Evolutionary conservation across 164 flowering plant genomes (phyloP).

Genomic region (Chimonanthus salicifolius): DNA sequence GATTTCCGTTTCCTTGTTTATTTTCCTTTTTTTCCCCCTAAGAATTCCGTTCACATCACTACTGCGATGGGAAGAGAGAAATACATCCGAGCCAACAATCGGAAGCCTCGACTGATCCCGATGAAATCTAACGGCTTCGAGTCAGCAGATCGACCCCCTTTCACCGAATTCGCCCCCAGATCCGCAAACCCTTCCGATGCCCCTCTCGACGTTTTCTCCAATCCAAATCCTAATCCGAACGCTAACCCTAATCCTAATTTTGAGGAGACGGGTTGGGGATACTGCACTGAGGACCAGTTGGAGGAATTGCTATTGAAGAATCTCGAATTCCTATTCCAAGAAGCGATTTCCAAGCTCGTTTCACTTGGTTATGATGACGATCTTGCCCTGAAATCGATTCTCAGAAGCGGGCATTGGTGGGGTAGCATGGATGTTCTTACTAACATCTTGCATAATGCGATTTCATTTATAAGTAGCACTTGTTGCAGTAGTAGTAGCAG

Average conservation of each 20-base stretch:
- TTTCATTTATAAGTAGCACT: slow-evolving; percentile 53
- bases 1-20: no score
- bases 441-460: slow-evolving; percentile 64
- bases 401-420: slow-evolving; percentile 83
- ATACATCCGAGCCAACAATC: no score
- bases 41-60: no score
- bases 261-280: slow-evolving; percentile 74
- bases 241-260: slow-evolving; percentile 29
- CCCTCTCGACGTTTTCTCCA: no score
- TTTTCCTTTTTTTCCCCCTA: no score
- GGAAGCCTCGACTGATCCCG: no score
- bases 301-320: slow-evolving; percentile 63
- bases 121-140: no score
- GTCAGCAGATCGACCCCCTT: no score
- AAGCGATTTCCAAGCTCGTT: slow-evolving; percentile 61
- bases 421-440: slow-evolving; percentile 82
- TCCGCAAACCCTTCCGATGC: no score
- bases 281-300: slow-evolving; percentile 80
- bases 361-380: slow-evolving; percentile 71
- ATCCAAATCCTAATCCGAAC: background rate
- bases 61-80: no score
- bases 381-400: slow-evolving; percentile 49
- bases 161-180: no score
- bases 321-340: slow-evolving; percentile 58
- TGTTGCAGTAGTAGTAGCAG: background rate